Base-by-base conservation (phyloP, 768 basidiomycete genomes). In the Russula emetica region DNA sequence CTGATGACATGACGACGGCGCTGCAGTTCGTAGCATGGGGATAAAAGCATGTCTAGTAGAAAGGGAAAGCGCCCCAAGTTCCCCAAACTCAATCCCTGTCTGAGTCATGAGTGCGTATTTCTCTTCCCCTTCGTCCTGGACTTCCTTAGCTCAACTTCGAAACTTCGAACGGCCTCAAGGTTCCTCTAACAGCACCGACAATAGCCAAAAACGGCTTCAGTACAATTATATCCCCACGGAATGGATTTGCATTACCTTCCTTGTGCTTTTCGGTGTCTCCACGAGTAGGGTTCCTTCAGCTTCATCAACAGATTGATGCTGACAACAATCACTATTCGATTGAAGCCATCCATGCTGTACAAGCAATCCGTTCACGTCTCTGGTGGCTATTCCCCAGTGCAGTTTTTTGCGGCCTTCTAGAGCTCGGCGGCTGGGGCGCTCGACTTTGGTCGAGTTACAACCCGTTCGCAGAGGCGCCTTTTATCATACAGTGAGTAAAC, bases 171-270 rank as follows among this genome's bases (percentile, higher is more conserved):
- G 4, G n/a, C 24, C 6, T 34, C 18, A 20, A 64, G 63, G 58
- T 34, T 55, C 58, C 47, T 49, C 45, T 2, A 40, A 64, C 45
- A 34, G 18, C 20, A 55, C 71, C 67, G 5, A 36, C 14, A 11
- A n/a, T 2, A 32, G 14, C 13, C 28, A 52, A 6, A n/a, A n/a
- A 11, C n/a, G 45, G 10, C 54, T 50, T 10, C 22, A 32, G 28
- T 78, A 76, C 61, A 71, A 73, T 26, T 79, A 78, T 64, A 60
- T 73, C 2, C 76, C 76, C 2, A 78, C 76, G 0, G 69, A 74
- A 55, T 76, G 75, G 72, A 68, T 78, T 26, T 72, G 71, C 63
- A 71, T 74, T 47, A 59, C 75, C 30, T 30, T 30, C 5, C 30
- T 30, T 30, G 30, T 5, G 30, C 30, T 30, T 30, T 30, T 30